These are phyloP conservation scores for Aspergillus sp. DNA, from an alignment of 2,329 filamentous ascomycete species.

Conservation along the genomic window DNA sequence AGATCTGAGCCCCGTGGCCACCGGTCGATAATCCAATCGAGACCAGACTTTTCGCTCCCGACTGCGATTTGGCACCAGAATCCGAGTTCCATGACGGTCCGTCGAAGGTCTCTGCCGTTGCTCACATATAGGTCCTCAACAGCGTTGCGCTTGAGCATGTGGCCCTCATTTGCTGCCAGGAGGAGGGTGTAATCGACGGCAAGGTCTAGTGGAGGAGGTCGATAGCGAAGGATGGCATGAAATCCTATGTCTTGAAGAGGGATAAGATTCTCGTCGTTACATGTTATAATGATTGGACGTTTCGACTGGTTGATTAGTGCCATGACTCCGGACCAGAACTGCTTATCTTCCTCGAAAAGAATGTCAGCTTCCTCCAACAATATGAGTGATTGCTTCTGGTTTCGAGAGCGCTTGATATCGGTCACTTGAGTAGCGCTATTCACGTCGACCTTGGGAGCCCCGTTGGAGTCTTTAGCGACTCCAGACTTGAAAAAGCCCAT, in stretches of 20 bases:
- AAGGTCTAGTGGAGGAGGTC: conserved; percentile 63
- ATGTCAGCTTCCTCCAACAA: conserved; percentile 92
- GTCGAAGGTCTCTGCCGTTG: conserved; percentile 72
- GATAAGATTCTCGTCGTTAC: conserved; percentile 84
- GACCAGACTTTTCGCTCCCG: conserved; percentile 81
- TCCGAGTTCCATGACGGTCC: conserved; percentile 78
- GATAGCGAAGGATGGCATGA: conserved; percentile 80
- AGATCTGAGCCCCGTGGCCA: conserved; percentile 73
- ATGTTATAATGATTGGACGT: conserved; percentile 91
- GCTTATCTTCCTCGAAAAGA: conserved; percentile 91
- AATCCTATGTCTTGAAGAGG: conserved; percentile 73
- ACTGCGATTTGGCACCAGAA: conserved; percentile 98
- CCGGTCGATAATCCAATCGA: conserved; percentile 83
- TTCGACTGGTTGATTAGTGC: conserved; percentile 80
- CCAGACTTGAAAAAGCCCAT: conserved; percentile 74
- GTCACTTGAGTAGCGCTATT: conserved; percentile 25
- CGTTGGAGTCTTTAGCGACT: conserved; percentile 26
- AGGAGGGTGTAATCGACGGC: conserved; percentile 79
- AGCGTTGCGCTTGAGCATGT: conserved; percentile 68
- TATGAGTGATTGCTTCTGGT: conserved; percentile 91
- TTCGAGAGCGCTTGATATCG: conserved; percentile 38
- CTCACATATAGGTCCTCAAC: conserved; percentile 70
- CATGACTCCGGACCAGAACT: conserved; percentile 85
- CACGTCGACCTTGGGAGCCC: conserved; percentile 23
- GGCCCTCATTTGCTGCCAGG: conserved; percentile 84